A percentile compares a stretch with the other conserved stretches of the same genome.
Evolutionary conservation across 495 filamentous ascomycete genomes (phyloP).

Genomic region (Pseudomonodictys pantanalensis): DNA sequence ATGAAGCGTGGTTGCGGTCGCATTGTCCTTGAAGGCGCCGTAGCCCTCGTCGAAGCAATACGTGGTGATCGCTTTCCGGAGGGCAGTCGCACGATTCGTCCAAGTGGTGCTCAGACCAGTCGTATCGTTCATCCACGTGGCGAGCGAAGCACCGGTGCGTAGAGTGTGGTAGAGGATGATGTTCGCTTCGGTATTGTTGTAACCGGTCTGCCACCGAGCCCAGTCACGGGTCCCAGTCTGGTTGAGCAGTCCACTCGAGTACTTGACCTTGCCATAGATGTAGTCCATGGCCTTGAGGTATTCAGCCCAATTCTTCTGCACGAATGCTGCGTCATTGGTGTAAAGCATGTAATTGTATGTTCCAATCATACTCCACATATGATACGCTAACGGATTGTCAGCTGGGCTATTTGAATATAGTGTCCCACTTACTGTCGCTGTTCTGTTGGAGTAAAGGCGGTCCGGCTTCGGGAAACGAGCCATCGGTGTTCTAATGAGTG

Average conservation of each 20-base stretch:
- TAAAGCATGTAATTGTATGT: conserved; percentile 62
- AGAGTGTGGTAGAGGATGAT: conserved; percentile 58
- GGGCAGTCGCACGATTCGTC: conserved; percentile 42
- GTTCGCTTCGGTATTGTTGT: conserved; percentile 55
- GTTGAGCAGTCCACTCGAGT: conserved; percentile 53
- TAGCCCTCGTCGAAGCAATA: conserved; percentile 52
- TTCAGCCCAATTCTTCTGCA: conserved; percentile 49
- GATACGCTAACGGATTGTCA: conserved; percentile 46
- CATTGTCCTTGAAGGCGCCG: conserved; percentile 59
- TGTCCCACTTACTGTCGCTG: conserved; percentile 48
- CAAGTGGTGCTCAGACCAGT: conserved; percentile 46
- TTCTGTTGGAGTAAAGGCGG: conserved; percentile 55
- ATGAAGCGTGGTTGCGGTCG: conserved; percentile 45
- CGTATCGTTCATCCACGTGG: conserved; percentile 50
- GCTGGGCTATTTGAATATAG: background rate
- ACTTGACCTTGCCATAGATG: conserved; percentile 52
- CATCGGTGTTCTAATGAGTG: conserved; percentile 28
- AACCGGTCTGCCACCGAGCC: conserved; percentile 55
- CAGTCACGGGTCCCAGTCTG: conserved; percentile 57
- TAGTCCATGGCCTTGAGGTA: conserved; percentile 56
- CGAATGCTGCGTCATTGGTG: conserved; percentile 54
- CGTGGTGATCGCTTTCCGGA: conserved; percentile 46
- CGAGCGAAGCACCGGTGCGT: conserved; percentile 49
- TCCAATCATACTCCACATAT: conserved; percentile 63
- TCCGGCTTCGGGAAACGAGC: conserved; percentile 52